Conservation (phyloP, 2,329 filamentous ascomycete genomes). For the Knufia petricola region DNA sequence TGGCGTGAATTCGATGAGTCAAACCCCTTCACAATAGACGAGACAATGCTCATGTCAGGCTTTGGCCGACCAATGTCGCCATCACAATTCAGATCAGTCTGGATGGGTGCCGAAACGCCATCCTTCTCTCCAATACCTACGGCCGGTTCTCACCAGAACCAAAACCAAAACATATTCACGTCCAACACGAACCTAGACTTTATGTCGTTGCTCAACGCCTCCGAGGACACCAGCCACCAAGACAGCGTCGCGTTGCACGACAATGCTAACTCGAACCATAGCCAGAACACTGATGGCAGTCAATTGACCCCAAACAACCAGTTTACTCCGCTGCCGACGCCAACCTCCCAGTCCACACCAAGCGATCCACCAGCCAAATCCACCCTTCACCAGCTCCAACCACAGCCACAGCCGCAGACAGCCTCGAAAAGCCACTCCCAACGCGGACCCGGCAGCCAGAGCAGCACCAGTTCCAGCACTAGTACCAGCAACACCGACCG, state of each 20-base stretch:
- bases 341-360: neutral
- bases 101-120: neutral
- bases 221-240: neutral
- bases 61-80: neutral
- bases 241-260: neutral
- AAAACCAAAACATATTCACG: neutral
- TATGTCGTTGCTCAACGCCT: neutral
- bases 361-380: neutral
- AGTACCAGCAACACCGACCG: too few species aligned
- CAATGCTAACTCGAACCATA: neutral
- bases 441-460: neutral
- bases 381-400: neutral
- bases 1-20: neutral
- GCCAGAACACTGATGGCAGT: neutral
- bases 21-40: neutral
- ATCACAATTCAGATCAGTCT: neutral
- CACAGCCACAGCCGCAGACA: neutral
- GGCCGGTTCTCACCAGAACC: too few species aligned
- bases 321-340: neutral
- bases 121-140: neutral
- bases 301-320: neutral
- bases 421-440: neutral
- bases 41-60: neutral
- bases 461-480: neutral
- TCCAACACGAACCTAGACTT: neutral